A percentile compares a stretch with the other conserved stretches of the same genome.
Conservation (phyloP, 2,329 filamentous ascomycete species). For the Esteya vermicola region DNA sequence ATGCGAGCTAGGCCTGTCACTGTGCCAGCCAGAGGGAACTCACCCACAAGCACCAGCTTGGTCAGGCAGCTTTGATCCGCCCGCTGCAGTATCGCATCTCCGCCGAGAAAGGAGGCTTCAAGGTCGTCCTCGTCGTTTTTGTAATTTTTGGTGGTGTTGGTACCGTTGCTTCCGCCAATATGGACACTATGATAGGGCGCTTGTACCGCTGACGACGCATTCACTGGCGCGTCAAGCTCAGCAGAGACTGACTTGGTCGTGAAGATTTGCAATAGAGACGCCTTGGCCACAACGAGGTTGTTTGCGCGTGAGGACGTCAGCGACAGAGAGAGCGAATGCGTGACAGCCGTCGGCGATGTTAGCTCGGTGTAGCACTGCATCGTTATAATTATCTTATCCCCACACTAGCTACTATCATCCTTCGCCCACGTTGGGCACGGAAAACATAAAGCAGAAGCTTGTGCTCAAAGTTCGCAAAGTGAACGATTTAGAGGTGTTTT, state of each 20-base stretch:
- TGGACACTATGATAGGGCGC: slow-evolving; percentile 1
- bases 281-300: slow-evolving; percentile 85
- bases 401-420: too few relatives aligned
- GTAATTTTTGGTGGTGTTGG: slow-evolving; percentile 33
- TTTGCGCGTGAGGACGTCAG: slow-evolving; percentile 62
- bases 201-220: slow-evolving; percentile 20
- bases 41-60: slow-evolving; percentile 72
- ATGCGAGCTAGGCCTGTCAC: slow-evolving; percentile 71
- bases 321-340: slow-evolving; percentile 66
- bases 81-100: slow-evolving; percentile 45
- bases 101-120: slow-evolving; percentile 51
- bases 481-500: too few relatives aligned
- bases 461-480: too few relatives aligned
- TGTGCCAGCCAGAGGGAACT: slow-evolving; percentile 72
- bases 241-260: slow-evolving; percentile 52
- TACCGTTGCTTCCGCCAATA: too few relatives aligned
- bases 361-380: slow-evolving; percentile 99
- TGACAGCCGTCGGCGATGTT: slow-evolving; percentile 85
- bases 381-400: neutral
- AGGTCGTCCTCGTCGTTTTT: slow-evolving; percentile 51
- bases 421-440: neutral
- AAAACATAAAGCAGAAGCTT: neutral
- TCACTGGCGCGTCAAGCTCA: slow-evolving; percentile 38
- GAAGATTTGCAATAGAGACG: slow-evolving; percentile 87
- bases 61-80: slow-evolving; percentile 51